These are phyloP conservation scores for Meira nashicola DNA, from an alignment of 1,284 basidiomycete species.

Conservation along the genomic window DNA sequence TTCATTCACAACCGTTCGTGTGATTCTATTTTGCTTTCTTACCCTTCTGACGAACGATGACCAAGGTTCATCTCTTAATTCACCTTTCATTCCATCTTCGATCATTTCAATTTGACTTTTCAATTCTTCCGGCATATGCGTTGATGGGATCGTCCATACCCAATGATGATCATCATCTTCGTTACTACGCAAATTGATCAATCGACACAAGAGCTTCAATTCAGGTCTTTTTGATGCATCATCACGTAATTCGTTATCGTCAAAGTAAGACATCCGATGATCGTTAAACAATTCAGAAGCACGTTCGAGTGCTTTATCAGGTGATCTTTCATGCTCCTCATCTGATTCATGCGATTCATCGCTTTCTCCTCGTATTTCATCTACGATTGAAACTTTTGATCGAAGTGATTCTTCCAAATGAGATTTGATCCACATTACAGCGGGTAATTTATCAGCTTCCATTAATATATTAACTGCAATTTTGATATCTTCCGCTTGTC, in stretches of 20 bases:
- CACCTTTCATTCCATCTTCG: constrained; percentile 16
- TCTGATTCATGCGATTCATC: constrained; percentile 12
- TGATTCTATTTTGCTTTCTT: constrained; percentile 3
- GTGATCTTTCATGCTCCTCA: constrained; percentile 3
- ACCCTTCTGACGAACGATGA: neutral
- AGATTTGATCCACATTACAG: constrained; percentile 48
- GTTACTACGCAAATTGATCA: constrained; percentile 36
- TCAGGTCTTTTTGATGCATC: constrained; percentile 37
- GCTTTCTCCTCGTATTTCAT: constrained; percentile 2
- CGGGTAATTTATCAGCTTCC: constrained; percentile 41
- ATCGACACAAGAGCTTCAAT: constrained; percentile 47
- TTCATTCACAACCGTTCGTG: constrained; percentile 16
- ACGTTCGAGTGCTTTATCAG: constrained; percentile 2
- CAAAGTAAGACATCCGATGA: constrained; percentile 9
- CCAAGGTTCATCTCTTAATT: constrained; percentile 9
- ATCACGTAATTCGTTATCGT: constrained; percentile 30
- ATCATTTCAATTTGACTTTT: constrained; percentile 39
- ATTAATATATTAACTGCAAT: constrained; percentile 45
- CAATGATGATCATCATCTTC: constrained; percentile 28
- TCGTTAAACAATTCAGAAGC: neutral
- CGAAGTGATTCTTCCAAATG: constrained; percentile 43
- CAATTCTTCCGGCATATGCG: constrained; percentile 28
- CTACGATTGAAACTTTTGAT: constrained; percentile 30
- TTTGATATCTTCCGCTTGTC: constrained; percentile 38
- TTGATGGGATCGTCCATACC: constrained; percentile 41